phyloP scores from a whole-genome alignment of 2,329 filamentous ascomycete genomes.

The Cladosporium sp. region DNA sequence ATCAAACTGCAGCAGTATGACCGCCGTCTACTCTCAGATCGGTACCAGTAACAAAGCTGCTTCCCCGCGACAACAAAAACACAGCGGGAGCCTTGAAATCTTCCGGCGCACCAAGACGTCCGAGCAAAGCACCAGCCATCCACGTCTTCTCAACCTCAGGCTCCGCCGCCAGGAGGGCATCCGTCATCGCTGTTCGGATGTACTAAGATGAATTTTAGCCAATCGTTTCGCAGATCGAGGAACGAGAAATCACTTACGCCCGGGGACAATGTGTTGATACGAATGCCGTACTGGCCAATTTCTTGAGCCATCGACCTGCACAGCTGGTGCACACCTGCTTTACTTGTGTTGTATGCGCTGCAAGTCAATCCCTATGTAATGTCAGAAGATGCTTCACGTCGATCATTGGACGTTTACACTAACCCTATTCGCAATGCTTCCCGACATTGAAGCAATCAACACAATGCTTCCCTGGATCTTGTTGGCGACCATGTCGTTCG shows the following conservation, averaged over 20 bases:
- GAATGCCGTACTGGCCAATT: constrained; percentile 42
- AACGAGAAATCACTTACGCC: constrained; percentile 24
- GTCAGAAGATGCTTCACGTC: too few species aligned
- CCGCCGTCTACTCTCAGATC: constrained; percentile 68
- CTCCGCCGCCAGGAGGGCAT: constrained; percentile 30
- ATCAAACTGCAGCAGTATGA: constrained; percentile 34
- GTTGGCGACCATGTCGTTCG: constrained; percentile 28
- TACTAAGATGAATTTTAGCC: constrained; percentile 16
- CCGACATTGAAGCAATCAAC: constrained; percentile 35
- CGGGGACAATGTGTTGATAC: constrained; percentile 44
- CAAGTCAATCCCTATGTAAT: constrained; percentile 35
- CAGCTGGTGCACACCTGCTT: constrained; percentile 50
- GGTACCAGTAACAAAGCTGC: constrained; percentile 62
- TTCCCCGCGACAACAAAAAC: constrained; percentile 60
- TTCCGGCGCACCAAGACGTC: constrained; percentile 46
- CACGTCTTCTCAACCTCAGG: constrained; percentile 45
- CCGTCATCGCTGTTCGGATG: constrained; percentile 32
- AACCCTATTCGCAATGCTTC: constrained; percentile 32
- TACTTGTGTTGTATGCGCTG: constrained; percentile 49
- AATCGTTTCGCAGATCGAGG: background rate
- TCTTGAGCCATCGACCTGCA: constrained; percentile 48
- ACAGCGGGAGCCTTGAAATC: constrained; percentile 59
- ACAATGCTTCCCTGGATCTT: constrained; percentile 32
- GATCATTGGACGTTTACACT: background rate
- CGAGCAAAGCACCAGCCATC: constrained; percentile 48